Percentiles rank a stretch among this genome's conserved stretches.
Conservation (phyloP, 805 yeast genomes). For the Candida takata region DNA sequence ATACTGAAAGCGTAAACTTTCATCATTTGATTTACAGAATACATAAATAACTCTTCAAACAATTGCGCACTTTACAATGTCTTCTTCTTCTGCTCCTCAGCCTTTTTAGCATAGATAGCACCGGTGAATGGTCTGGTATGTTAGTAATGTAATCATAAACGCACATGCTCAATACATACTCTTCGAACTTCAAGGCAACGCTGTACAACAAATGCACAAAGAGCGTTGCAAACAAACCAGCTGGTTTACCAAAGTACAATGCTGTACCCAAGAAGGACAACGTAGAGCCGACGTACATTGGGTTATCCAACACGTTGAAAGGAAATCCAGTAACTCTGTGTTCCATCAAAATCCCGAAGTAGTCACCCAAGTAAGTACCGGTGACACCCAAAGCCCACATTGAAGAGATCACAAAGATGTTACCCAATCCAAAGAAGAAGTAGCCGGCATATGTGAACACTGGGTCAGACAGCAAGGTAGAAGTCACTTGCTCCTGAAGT, state of each 20-base stretch:
- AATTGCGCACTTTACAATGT: conserved; percentile 7
- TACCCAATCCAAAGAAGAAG: conserved; percentile 57
- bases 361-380: conserved; percentile 95
- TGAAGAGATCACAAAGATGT: conserved; percentile 70
- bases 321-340: conserved; percentile 90
- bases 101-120: conserved; percentile 74
- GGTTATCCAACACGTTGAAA: conserved; percentile 83
- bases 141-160: conserved; percentile 4
- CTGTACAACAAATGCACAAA: conserved; percentile 77
- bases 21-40: no score
- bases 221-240: conserved; percentile 69
- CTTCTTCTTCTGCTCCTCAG: conserved; percentile 29
- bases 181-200: conserved; percentile 83
- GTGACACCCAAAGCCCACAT: conserved; percentile 93
- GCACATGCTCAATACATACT: conserved; percentile 27
- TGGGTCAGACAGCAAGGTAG: conserved; percentile 41
- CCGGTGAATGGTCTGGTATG: conserved; percentile 74
- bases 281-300: conserved; percentile 94
- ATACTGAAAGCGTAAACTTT: no score
- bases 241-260: conserved; percentile 80
- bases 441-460: conserved; percentile 46
- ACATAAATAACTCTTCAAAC: no score
- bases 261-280: conserved; percentile 88
- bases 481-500: conserved; percentile 61
- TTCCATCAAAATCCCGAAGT: conserved; percentile 92